Base-by-base conservation (phyloP, 2,329 filamentous ascomycete species). In the Trichoderma simmonsii region DNA sequence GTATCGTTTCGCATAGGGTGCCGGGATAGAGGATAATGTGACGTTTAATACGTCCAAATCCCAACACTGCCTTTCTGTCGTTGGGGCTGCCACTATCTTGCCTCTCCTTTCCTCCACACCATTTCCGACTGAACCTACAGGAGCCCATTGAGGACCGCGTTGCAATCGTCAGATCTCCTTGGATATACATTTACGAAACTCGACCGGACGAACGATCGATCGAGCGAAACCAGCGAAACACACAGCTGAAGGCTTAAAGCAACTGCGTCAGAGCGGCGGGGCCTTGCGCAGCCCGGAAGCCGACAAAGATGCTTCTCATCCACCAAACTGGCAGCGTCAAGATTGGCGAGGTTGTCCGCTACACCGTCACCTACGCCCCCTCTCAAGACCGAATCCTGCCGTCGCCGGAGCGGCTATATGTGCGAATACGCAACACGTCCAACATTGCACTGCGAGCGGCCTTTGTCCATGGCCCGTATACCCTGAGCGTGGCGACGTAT, bases 381-480 rank as follows among this genome's bases (percentile, higher is more conserved):
- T 91, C 92, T 51, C 87, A 90, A 78, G 96, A 98, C 82, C 93
- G 93, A 76, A 97, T 98, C 79, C 87, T 97, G 3, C 96, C 96
- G 4, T 92, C 93, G 5, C 95, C 95, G 32, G 85, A 92, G 75
- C 87, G 90, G 77, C 89, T 99, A 48, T 89, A 93, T 82, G 89
- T 99, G 60, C 94, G 93, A 77, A 91, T 99, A 80, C 95, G 93
- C 80, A 99, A 99, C 82, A 95, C 93, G 11, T 96, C 93, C 51
- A 92, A 93, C 71, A 93, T 97, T 75, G 93, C 96, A 18, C 86
- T 98, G 51, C 93, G 96, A 78, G 96, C 96, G 69, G 96, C 96
- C 71, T 99, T 98, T 80, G 91, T 99, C 69, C 96, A 98, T 82
- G 96, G 96, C 0, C 96, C 96, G 1, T 99, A 99, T 80, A 97